A percentile compares a stretch with the other conserved stretches of the same genome.
phyloP scores from a whole-genome alignment of 352 stramenopile genomes.

The Bremia lactucae region DNA sequence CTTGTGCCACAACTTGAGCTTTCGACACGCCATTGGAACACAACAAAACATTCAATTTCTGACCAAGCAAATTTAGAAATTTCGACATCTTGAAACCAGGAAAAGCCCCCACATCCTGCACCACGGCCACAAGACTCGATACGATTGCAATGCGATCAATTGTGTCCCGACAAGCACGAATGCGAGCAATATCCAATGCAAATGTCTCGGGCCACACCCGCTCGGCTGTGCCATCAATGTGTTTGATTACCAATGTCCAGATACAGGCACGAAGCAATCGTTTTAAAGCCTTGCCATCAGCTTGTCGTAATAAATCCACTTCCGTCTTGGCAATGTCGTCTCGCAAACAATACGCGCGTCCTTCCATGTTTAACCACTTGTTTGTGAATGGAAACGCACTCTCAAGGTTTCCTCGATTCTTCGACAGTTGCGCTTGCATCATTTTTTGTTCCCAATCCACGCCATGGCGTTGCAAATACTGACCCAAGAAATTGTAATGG shows the following conservation, averaged over 20 bases:
- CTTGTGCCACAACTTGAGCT: conserved; percentile 40
- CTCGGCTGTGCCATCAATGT: conserved; percentile 31
- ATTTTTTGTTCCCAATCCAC: conserved; percentile 59
- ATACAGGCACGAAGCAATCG: conserved; percentile 36
- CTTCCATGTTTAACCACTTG: conserved; percentile 39
- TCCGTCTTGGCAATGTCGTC: conserved; percentile 15
- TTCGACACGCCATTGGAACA: conserved; percentile 35
- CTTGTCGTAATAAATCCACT: conserved; percentile 11
- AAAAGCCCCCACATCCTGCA: conserved; percentile 47
- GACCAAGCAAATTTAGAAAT: conserved; percentile 22
- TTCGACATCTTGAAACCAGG: conserved; percentile 14
- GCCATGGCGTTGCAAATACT: conserved; percentile 50
- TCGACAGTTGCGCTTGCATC: conserved; percentile 22
- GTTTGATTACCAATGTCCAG: conserved; percentile 33
- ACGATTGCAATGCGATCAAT: conserved; percentile 51
- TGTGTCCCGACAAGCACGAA: conserved; percentile 41
- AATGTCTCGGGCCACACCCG: conserved; percentile 62
- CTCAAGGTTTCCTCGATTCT: conserved; percentile 10
- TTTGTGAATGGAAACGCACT: conserved; percentile 26
- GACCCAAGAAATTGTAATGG: conserved; percentile 37
- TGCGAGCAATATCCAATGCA: conserved; percentile 36
- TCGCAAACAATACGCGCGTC: conserved; percentile 19
- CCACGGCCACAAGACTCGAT: conserved; percentile 39
- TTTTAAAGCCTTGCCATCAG: conserved; percentile 31
- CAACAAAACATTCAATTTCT: conserved; percentile 34